Evolutionary conservation across 352 stramenopile genomes (phyloP).

Genomic region (Blastocystis sp.): DNA sequence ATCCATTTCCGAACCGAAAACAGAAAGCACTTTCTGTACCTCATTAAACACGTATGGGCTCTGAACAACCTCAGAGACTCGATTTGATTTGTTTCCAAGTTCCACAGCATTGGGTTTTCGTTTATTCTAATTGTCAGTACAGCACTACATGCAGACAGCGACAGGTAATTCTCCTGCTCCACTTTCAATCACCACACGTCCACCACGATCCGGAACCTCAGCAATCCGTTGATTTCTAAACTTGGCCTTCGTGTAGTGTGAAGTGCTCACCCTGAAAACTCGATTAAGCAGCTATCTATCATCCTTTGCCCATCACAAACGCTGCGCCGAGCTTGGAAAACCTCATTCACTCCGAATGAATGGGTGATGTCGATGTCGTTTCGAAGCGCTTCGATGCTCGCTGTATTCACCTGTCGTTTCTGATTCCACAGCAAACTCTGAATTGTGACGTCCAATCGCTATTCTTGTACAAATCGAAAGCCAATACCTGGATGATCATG

Average conservation of each 20-base stretch:
- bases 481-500: constrained; percentile 7
- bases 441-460: constrained; percentile 48
- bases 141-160: no score
- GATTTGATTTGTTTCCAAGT: neutral
- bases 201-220: constrained; percentile 5
- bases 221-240: constrained; percentile 9
- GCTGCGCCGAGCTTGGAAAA: neutral
- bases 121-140: neutral
- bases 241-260: neutral
- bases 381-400: neutral
- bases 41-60: neutral
- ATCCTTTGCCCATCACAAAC: neutral
- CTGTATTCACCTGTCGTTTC: neutral
- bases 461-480: no score
- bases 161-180: no score
- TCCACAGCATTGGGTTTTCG: neutral
- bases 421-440: constrained; percentile 52
- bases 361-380: constrained; percentile 56
- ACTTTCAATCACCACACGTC: neutral
- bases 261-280: constrained; percentile 34
- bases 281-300: constrained; percentile 8
- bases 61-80: neutral
- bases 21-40: constrained; percentile 11
- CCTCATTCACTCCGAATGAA: neutral
- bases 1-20: constrained; percentile 16